Conservation (phyloP, 2,329 filamentous ascomycete genomes). For the Cladosporium sp. region DNA sequence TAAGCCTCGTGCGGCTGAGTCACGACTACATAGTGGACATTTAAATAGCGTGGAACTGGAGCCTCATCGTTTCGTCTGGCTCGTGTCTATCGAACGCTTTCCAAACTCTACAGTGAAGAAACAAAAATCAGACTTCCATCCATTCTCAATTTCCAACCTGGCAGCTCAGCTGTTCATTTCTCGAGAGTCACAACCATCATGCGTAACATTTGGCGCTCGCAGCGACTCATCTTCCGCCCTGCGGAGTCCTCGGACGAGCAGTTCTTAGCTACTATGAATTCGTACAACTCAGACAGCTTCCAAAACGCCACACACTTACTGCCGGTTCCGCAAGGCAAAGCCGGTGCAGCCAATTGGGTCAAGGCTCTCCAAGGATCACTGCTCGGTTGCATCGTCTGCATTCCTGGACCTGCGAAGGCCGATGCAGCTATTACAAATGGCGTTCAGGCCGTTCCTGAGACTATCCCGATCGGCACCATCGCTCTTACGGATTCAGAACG, state of each 20-base stretch:
- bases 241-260: conserved; percentile 38
- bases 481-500: conserved; percentile 31
- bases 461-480: conserved; percentile 39
- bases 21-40: neutral
- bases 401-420: conserved; percentile 27
- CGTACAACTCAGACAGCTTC: conserved; percentile 19
- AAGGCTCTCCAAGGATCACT: conserved; percentile 32
- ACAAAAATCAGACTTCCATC: neutral
- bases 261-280: conserved; percentile 22
- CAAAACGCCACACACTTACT: conserved; percentile 25
- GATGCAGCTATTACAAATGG: neutral
- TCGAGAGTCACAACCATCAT: neutral
- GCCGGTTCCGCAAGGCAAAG: conserved; percentile 34
- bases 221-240: conserved; percentile 42
- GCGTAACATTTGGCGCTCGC: conserved; percentile 39
- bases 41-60: neutral
- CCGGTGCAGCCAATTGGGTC: conserved; percentile 30
- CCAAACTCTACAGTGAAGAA: neutral
- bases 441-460: neutral
- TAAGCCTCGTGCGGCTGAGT: neutral
- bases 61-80: neutral
- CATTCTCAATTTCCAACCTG: neutral
- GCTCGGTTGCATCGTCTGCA: conserved; percentile 42
- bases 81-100: neutral
- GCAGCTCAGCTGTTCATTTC: neutral